Conservation (phyloP, 2,329 filamentous ascomycete species). For the Venturia aucupariae region DNA sequence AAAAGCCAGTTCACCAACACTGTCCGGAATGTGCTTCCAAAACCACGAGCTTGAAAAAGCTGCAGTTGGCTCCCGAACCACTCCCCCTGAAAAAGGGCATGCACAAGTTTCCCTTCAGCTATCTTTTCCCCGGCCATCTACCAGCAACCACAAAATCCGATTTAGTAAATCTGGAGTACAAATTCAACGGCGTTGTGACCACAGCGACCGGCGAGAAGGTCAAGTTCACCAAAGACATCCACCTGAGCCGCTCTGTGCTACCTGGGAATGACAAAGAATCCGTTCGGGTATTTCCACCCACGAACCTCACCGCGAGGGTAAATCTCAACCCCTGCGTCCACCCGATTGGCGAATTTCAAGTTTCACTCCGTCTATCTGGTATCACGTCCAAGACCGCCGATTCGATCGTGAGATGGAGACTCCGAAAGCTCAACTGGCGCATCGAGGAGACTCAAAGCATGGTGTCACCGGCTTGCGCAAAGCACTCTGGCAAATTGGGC, state of each 20-base stretch:
- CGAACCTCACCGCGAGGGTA: constrained; percentile 80
- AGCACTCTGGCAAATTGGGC: constrained; percentile 59
- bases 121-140: constrained; percentile 75
- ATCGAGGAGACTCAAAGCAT: constrained; percentile 81
- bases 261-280: constrained; percentile 77
- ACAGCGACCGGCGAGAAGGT: constrained; percentile 53
- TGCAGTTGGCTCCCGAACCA: constrained; percentile 54
- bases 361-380: constrained; percentile 77
- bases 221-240: constrained; percentile 49
- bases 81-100: constrained; percentile 38
- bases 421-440: constrained; percentile 87
- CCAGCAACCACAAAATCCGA: constrained; percentile 73
- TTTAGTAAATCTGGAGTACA: constrained; percentile 38
- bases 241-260: constrained; percentile 70
- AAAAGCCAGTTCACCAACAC: constrained; percentile 67
- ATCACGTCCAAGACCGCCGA: constrained; percentile 58
- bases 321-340: constrained; percentile 76
- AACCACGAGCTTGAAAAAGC: constrained; percentile 64
- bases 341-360: constrained; percentile 71
- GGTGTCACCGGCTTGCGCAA: constrained; percentile 68
- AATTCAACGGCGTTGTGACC: constrained; percentile 49
- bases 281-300: constrained; percentile 90
- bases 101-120: constrained; percentile 82
- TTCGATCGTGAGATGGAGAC: constrained; percentile 62
- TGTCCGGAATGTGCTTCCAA: constrained; percentile 69